Conservation (phyloP, 306 rosid species). For the Quercus alba region DNA sequence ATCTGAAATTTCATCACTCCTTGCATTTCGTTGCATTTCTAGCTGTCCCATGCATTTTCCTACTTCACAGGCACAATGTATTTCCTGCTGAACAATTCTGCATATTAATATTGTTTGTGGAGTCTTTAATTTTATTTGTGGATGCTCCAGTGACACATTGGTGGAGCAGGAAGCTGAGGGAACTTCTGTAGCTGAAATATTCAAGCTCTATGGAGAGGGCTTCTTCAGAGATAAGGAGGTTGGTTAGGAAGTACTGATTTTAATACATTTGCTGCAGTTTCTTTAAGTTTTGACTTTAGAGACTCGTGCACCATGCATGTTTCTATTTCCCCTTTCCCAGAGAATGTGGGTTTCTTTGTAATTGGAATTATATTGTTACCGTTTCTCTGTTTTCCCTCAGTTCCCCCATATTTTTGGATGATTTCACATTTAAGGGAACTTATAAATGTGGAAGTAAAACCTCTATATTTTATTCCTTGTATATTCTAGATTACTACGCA, state of each 20-base stretch:
- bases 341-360: background rate
- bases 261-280: constrained; percentile 8
- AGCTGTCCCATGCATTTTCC: constrained; percentile 9
- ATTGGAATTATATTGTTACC: background rate
- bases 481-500: too few species aligned
- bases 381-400: background rate
- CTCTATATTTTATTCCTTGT: background rate
- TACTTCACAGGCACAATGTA: constrained; percentile 4
- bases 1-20: background rate
- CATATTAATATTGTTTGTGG: constrained; percentile 11
- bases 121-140: constrained; percentile 18
- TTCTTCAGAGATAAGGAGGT: constrained; percentile 94
- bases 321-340: background rate
- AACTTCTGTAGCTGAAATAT: constrained; percentile 77
- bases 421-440: background rate
- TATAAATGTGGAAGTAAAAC: background rate
- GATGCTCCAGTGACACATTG: constrained; percentile 65
- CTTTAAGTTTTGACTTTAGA: constrained; percentile 9
- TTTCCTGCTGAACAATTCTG: constrained; percentile 26
- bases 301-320: background rate
- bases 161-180: constrained; percentile 74
- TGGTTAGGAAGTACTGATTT: constrained; percentile 27
- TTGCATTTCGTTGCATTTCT: background rate
- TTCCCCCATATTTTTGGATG: too few species aligned
- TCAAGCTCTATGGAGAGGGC: constrained; percentile 73